A percentile compares a stretch with the other conserved stretches of the same genome.
Evolutionary conservation across 116 monocot species (phyloP).

Genomic region (Phalaenopsis hybrid): DNA sequence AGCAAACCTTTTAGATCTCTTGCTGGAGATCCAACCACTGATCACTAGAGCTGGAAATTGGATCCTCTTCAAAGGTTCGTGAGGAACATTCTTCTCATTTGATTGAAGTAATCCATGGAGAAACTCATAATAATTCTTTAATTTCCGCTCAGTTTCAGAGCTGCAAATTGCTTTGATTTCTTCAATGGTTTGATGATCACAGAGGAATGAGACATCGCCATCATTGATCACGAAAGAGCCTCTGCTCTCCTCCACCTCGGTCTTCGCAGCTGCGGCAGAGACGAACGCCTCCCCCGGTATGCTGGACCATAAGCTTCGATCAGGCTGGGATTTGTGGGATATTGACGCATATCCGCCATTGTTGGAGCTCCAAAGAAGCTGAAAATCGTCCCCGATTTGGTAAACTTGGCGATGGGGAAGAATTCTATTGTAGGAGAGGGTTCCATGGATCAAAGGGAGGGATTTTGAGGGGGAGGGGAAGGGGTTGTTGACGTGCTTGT

Average conservation of each 20-base stretch:
- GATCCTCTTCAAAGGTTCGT: background rate
- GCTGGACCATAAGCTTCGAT: constrained; percentile 44
- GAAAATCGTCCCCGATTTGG: constrained; percentile 45
- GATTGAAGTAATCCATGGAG: no score
- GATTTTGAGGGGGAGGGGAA: constrained; percentile 40
- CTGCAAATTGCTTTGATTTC: constrained; percentile 26
- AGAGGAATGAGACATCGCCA: constrained; percentile 31
- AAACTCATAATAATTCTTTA: background rate
- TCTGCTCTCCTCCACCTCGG: constrained; percentile 63
- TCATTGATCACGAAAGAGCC: constrained; percentile 60
- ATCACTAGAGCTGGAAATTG: constrained; percentile 34
- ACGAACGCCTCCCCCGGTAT: constrained; percentile 61
- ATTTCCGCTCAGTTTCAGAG: constrained; percentile 22
- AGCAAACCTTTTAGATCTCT: constrained; percentile 10
- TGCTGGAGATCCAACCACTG: constrained; percentile 31
- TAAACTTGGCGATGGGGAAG: constrained; percentile 27
- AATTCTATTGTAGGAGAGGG: constrained; percentile 31
- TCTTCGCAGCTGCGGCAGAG: constrained; percentile 39
- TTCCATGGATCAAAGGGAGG: constrained; percentile 39
- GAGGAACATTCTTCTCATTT: background rate
- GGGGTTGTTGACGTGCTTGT: constrained; percentile 72
- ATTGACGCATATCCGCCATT: constrained; percentile 51
- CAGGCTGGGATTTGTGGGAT: constrained; percentile 23
- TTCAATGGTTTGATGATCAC: constrained; percentile 41
- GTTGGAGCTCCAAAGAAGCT: constrained; percentile 35